Conservation (phyloP, 768 basidiomycete genomes). For the Termitomyces sp. region DNA sequence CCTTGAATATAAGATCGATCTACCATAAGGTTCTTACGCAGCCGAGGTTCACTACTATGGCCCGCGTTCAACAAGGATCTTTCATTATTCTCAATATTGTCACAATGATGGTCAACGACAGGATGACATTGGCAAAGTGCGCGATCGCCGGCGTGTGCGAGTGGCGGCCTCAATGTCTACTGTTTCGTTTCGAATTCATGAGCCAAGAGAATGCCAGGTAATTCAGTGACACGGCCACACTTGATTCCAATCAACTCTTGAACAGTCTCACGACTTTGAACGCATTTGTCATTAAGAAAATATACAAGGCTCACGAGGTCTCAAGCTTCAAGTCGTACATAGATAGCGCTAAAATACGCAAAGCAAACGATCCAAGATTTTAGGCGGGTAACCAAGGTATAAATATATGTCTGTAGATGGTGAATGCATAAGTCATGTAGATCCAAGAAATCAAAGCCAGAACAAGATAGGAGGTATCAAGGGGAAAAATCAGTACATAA, state of each 20-base stretch:
- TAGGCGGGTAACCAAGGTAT: not conserved
- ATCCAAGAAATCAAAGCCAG: not conserved
- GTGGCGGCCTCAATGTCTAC: not conserved
- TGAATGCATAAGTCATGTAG: conserved; percentile 1
- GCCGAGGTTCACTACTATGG: too few species aligned
- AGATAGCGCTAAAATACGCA: not conserved
- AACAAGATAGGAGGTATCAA: not conserved
- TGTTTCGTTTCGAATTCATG: not conserved
- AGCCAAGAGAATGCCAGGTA: not conserved
- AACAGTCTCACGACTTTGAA: not conserved
- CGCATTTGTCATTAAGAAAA: not conserved
- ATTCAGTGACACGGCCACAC: not conserved
- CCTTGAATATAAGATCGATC: not conserved
- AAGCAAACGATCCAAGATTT: not conserved
- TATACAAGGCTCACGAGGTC: not conserved
- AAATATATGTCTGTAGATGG: not conserved
- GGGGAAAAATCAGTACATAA: not conserved
- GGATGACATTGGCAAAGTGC: too few species aligned
- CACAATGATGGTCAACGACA: too few species aligned
- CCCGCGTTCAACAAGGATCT: too few species aligned
- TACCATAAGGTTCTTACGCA: not conserved
- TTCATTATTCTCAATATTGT: too few species aligned
- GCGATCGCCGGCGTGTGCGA: not conserved
- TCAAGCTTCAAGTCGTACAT: not conserved
- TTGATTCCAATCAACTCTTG: not conserved